Evolutionary conservation across 495 filamentous ascomycete species (phyloP), one percentile per base, ranked within the genome.

Genomic region (Trichoderma virens): DNA sequence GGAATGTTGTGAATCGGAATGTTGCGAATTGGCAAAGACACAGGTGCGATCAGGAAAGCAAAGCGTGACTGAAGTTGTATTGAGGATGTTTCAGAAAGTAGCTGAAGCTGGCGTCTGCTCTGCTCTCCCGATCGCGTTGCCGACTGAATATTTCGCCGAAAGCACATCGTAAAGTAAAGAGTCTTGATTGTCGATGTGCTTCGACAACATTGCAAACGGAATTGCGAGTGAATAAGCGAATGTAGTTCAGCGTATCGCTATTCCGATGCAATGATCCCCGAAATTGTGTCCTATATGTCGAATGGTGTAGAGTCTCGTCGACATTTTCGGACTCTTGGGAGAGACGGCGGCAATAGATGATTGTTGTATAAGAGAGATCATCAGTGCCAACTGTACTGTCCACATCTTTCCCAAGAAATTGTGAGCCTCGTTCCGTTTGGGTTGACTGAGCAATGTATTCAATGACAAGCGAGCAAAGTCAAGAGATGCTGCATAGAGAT

Each of bases 231-330:
- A n/a, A 23, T 23, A 18, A 47, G n/a, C n/a, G n/a, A 47, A 35
- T 11, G n/a, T 47, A 47, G 41, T 47, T 47, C 43, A 20, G 1
- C n/a, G 18, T 18, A 18, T 20, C n/a, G 43, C 43, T 20, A 7
- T 23, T 47, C 43, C 43, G 43, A 47, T 18, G 43, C 43, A 47
- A 47, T n/a, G 43, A 47, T 47, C 43, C 43, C 43, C 43, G 43
- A 47, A 47, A 20, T 47, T 20, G 43, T 47, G 43, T 47, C 43
- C n/a, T 20, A 7, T 3, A 25, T 47, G 43, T 23, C 43, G n/a
- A 47, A 20, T 20, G 18, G 43, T 25, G 43, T 47, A 47, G 43
- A 47, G 5, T 47, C 16, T 20, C 5, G 18, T 47, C 43, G 43
- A 47, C 43, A 47, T 3, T 47, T 47, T 20, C 7, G n/a, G 18